phyloP scores from a whole-genome alignment of 768 basidiomycete species.

The Pholiota conissans region DNA sequence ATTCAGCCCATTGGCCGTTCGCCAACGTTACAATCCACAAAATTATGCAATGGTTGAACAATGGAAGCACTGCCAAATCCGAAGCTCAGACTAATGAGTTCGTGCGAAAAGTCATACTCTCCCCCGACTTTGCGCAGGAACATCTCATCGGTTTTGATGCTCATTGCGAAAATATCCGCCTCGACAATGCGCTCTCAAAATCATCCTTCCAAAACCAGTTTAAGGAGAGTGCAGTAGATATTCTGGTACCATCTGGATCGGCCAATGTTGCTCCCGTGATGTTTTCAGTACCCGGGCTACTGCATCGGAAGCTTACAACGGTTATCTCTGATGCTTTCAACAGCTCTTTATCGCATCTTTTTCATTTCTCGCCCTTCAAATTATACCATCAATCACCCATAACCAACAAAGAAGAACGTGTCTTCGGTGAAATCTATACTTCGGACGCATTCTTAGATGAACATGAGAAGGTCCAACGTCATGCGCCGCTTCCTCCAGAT shows the following conservation, averaged over 20 bases:
- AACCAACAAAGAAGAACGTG: slow-evolving; percentile 13
- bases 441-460: slow-evolving; percentile 29
- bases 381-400: slow-evolving; percentile 16
- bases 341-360: slow-evolving; percentile 15
- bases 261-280: slow-evolving; percentile 11
- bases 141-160: slow-evolving; percentile 13
- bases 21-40: slow-evolving; percentile 4
- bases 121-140: slow-evolving; percentile 12
- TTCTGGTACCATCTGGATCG: slow-evolving; percentile 30
- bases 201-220: slow-evolving; percentile 11
- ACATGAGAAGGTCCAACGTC: slow-evolving; percentile 27
- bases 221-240: slow-evolving; percentile 14
- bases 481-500: slow-evolving; percentile 12
- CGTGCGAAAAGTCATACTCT: slow-evolving; percentile 18
- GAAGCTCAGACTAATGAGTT: slow-evolving; percentile 17
- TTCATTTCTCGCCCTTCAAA: slow-evolving; percentile 31
- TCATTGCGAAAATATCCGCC: slow-evolving; percentile 11
- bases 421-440: slow-evolving; percentile 25
- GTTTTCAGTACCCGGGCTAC: slow-evolving; percentile 28
- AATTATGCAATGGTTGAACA: slow-evolving; percentile 28
- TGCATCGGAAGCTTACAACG: slow-evolving; percentile 21
- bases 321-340: slow-evolving; percentile 25
- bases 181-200: slow-evolving; percentile 13
- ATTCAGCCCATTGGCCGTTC: slow-evolving; percentile 12
- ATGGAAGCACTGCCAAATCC: slow-evolving; percentile 14